Base-by-base conservation (phyloP, 345 rosid genomes). In the Clausena lansium region DNA sequence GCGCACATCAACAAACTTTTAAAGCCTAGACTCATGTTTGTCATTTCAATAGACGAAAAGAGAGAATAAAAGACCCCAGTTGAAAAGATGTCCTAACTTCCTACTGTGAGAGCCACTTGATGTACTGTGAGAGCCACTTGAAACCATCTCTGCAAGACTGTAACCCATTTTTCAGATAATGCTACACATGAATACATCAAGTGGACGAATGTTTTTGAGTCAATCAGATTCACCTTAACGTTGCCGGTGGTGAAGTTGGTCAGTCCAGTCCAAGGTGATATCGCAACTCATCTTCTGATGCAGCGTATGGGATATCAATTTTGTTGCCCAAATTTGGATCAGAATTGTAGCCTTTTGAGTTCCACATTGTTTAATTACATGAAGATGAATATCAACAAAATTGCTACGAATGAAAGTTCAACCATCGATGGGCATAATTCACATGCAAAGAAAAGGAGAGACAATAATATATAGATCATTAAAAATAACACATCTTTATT, bases 161-260 rank as follows among this genome's bases (percentile, higher is more conserved):
- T 89, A 91, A 15, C 94, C 94, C 94, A 91, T 89, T 80, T 91
- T 91, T 32, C 91, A 89, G 74, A 89, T 92, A 63, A 91, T 87
- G 85, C 94, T 91, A 57, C 94, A 91, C 94, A 89, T 89, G 84
- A 87, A 91, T 9, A 91, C 91, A 82, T 91, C 92, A 5, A 91
- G 88, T 9, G 94, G 91, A 0, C 91, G 94, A 63, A 89, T 86
- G 39, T 78, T 83, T 27, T 30, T 30, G 91, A 80, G 76, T 86
- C 90, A n/a, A 70, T 88, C 32, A 88, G 81, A 19, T 82, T 81
- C 7, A 89, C 90, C 78, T 85, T 89, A 1, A 92, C 92, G 78
- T 91, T 91, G 69, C 94, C 94, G 20, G 94, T 89, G 73, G 94
- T 91, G 88, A 89, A 91, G 81, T 85, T 87, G 68, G 91, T 83